Conservation (phyloP, 1,139 yeast genomes). For the Eremothecium sinecaudum region DNA sequence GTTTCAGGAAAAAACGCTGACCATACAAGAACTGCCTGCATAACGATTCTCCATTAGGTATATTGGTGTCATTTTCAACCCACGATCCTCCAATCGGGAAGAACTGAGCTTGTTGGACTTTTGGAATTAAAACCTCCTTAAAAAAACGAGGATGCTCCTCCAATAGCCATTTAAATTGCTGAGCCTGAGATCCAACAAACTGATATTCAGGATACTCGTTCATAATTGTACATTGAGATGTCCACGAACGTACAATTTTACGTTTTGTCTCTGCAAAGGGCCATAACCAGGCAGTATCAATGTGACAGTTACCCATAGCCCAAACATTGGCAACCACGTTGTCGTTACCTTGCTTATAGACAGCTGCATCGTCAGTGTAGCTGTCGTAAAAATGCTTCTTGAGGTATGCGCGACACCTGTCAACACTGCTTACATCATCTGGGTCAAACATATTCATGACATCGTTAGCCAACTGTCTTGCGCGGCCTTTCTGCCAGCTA, state of each 20-base stretch:
- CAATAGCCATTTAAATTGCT: conserved; percentile 87
- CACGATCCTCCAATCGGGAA: conserved; percentile 93
- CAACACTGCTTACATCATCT: conserved; percentile 39
- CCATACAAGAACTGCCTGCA: conserved; percentile 85
- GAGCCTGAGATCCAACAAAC: conserved; percentile 93
- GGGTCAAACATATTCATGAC: conserved; percentile 78
- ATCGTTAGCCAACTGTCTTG: conserved; percentile 64
- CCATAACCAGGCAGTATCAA: conserved; percentile 98
- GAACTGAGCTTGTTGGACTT: conserved; percentile 64
- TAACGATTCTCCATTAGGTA: conserved; percentile 87
- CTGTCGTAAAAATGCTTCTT: conserved; percentile 49
- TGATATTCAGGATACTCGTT: conserved; percentile 87
- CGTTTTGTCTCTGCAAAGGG: conserved; percentile 93
- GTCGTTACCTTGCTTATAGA: conserved; percentile 36
- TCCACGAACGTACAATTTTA: conserved; percentile 90
- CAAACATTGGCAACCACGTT: conserved; percentile 43
- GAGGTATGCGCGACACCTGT: conserved; percentile 60
- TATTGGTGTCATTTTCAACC: conserved; percentile 95
- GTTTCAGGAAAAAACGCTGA: conserved; percentile 68
- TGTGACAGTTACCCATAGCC: conserved; percentile 91
- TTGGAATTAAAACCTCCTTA: conserved; percentile 46
- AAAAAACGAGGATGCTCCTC: conserved; percentile 78
- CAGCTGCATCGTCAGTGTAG: conserved; percentile 54
- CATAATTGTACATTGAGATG: conserved; percentile 77
- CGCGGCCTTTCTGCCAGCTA: conserved; percentile 76